These are phyloP conservation scores for Tetraselmis striata DNA, from an alignment of 139 green algal genomes.

Conservation along the genomic window DNA sequence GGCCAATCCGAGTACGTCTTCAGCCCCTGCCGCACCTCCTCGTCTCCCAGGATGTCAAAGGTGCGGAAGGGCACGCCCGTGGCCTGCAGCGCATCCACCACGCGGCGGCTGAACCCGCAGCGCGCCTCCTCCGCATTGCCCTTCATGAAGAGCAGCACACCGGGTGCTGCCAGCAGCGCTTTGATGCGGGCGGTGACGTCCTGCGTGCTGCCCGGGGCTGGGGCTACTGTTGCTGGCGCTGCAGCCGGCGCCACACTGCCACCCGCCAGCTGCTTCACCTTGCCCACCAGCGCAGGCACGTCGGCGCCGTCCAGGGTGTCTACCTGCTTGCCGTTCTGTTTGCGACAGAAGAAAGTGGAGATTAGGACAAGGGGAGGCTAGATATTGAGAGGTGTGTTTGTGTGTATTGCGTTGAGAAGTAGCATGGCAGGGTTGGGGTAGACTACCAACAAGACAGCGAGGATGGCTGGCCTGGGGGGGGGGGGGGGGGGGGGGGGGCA, in stretches of 20 bases:
- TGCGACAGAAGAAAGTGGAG: not conserved
- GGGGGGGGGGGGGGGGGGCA: too few relatives aligned
- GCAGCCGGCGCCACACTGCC: conserved; percentile 1
- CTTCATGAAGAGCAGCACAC: conserved; percentile 86
- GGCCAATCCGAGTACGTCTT: conserved; percentile 36
- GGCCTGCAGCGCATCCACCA: conserved; percentile 55
- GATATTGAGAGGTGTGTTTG: not conserved
- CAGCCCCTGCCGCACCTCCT: conserved; percentile 21
- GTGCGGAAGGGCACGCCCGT: conserved; percentile 45
- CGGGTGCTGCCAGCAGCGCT: conserved; percentile 34
- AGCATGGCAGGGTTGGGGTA: not conserved
- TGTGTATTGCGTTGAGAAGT: not conserved
- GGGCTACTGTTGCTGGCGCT: conserved; percentile 6
- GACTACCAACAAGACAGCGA: not conserved
- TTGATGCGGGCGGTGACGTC: conserved; percentile 35
- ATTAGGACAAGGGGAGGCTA: not conserved
- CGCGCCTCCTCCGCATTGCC: conserved; percentile 59
- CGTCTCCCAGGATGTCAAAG: conserved; percentile 50
- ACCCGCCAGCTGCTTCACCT: conserved; percentile 29
- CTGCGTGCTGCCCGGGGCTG: too few relatives aligned
- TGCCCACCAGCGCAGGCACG: conserved; percentile 43
- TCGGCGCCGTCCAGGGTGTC: conserved; percentile 75
- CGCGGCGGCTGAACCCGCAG: conserved; percentile 80
- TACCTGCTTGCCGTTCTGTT: conserved; percentile 39
- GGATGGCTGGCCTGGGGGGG: too few relatives aligned